Evolutionary conservation across 495 filamentous ascomycete genomes (phyloP).

Genomic region (Stereocaulon alpinum): DNA sequence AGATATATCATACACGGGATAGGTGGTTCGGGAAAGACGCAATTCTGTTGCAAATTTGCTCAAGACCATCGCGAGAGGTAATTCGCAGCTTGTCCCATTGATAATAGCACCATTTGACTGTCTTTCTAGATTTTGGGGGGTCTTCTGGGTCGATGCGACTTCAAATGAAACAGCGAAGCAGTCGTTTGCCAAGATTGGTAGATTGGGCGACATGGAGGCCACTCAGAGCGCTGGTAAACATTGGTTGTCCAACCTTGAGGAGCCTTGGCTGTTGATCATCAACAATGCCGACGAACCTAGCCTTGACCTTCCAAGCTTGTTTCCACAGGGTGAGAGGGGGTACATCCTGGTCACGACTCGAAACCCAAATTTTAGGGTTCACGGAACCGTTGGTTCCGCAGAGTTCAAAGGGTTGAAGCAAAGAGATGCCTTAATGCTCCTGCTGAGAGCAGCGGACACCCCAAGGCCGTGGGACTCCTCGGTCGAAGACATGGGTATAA

Average conservation of each 20-base stretch:
- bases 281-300: constrained; percentile 33
- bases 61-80: constrained; percentile 26
- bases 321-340: constrained; percentile 27
- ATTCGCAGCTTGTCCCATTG: background rate
- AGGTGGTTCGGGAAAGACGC: constrained; percentile 31
- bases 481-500: constrained; percentile 12
- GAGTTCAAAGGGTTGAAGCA: constrained; percentile 23
- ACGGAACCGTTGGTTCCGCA: constrained; percentile 21
- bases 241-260: constrained; percentile 20
- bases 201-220: constrained; percentile 16
- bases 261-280: constrained; percentile 30
- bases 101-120: background rate
- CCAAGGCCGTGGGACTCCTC: constrained; percentile 19
- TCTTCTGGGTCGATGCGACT: constrained; percentile 26
- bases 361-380: constrained; percentile 21
- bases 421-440: constrained; percentile 22
- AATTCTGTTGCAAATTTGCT: constrained; percentile 31
- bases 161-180: constrained; percentile 15
- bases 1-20: constrained; percentile 30
- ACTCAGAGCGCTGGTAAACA: constrained; percentile 18
- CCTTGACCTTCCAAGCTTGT: constrained; percentile 20
- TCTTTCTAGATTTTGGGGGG: constrained; percentile 22
- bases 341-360: constrained; percentile 30
- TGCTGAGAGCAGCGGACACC: constrained; percentile 24
- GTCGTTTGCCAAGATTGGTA: constrained; percentile 19